phyloP scores from a whole-genome alignment of 495 filamentous ascomycete species.

The Podospora anserina region DNA sequence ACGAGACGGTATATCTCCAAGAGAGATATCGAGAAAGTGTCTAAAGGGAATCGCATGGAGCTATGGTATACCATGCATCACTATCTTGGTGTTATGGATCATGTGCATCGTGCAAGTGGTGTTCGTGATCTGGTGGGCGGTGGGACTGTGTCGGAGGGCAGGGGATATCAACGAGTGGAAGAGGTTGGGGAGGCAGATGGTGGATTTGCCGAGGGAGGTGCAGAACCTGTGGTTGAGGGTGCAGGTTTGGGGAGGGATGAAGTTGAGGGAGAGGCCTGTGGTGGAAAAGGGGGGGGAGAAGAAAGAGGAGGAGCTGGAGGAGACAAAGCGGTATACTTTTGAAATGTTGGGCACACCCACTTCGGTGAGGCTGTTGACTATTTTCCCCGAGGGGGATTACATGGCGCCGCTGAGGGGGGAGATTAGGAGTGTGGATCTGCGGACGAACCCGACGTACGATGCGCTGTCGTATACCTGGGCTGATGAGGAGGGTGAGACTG shows the following conservation, averaged over 20 bases:
- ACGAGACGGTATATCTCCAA: not conserved
- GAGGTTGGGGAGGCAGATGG: not conserved
- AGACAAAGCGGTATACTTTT: conserved; percentile 9
- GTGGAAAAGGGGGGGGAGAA: not conserved
- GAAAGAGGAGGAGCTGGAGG: not conserved
- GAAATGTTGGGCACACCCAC: conserved; percentile 1
- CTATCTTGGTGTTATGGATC: not conserved
- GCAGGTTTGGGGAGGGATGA: not conserved
- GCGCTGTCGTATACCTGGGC: conserved; percentile 28
- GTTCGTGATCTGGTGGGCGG: not conserved
- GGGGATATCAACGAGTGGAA: not conserved
- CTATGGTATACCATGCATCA: conserved; percentile 9
- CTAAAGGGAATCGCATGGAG: conserved; percentile 8
- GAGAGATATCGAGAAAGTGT: not conserved
- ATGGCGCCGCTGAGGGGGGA: conserved; percentile 5
- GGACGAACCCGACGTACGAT: conserved; percentile 15
- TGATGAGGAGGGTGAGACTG: conserved; percentile 10
- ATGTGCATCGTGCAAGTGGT: conserved; percentile 11
- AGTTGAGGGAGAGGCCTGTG: not conserved
- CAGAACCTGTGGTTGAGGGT: conserved; percentile 1
- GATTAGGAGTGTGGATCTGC: not conserved
- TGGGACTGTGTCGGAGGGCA: not conserved
- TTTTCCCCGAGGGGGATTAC: not conserved
- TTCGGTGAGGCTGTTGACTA: conserved; percentile 10
- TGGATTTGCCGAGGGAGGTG: conserved; percentile 1